These are phyloP conservation scores for Pseudovirgaria hyperparasitica DNA, from an alignment of 2,329 filamentous ascomycete species.

Conservation along the genomic window DNA sequence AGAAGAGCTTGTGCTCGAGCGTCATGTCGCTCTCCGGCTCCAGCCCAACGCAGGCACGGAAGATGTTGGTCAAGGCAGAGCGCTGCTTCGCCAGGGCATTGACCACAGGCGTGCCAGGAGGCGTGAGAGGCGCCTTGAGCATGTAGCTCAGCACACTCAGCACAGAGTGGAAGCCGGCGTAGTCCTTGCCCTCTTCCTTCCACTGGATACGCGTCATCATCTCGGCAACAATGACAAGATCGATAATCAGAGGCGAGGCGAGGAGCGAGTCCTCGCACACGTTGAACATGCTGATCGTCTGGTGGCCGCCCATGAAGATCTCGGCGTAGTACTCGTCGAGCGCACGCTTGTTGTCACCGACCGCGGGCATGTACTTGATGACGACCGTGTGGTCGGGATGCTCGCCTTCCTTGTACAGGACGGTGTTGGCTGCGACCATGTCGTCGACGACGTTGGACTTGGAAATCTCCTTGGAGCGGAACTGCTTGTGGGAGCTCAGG, in stretches of 20 bases:
- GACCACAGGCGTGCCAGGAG: slow-evolving; percentile 87
- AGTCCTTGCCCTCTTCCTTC: slow-evolving; percentile 52
- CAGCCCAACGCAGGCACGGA: slow-evolving; percentile 91
- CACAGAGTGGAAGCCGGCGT: slow-evolving; percentile 91
- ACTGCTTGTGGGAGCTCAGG: slow-evolving; percentile 91
- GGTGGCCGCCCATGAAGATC: slow-evolving; percentile 96
- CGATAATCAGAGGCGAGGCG: slow-evolving; percentile 92
- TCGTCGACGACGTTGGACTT: slow-evolving; percentile 99
- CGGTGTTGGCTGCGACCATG: slow-evolving; percentile 92
- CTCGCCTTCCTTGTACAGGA: slow-evolving; percentile 84
- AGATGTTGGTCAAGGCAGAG: slow-evolving; percentile 89
- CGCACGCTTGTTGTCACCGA: slow-evolving; percentile 97
- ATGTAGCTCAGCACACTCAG: slow-evolving; percentile 87
- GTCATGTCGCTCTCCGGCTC: slow-evolving; percentile 99
- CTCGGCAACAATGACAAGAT: slow-evolving; percentile 83
- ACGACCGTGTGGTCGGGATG: slow-evolving; percentile 97
- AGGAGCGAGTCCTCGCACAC: slow-evolving; percentile 97
- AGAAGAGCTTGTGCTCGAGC: slow-evolving; percentile 92
- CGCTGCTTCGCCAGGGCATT: slow-evolving; percentile 96
- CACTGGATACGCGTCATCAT: slow-evolving; percentile 98
- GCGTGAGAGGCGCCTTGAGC: slow-evolving; percentile 71
- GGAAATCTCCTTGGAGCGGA: slow-evolving; percentile 98
- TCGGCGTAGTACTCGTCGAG: slow-evolving; percentile 98
- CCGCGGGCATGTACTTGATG: slow-evolving; percentile 99
- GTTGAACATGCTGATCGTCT: slow-evolving; percentile 97